Evolutionary conservation across 1,284 basidiomycete species (phyloP).

Genomic region (Sutorius eximius): DNA sequence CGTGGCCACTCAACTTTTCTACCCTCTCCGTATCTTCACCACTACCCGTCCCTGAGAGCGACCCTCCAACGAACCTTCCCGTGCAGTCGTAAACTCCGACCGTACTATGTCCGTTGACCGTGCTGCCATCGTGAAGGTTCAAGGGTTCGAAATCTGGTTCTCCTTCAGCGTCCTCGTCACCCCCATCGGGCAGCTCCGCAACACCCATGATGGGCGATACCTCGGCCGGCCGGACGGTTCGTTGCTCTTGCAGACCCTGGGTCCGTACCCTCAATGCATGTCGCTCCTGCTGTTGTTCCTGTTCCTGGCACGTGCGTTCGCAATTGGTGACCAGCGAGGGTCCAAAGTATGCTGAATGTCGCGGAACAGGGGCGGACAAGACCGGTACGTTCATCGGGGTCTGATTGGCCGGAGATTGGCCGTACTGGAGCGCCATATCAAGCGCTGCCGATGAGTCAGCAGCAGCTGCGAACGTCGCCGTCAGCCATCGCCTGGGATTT

Average conservation of each 20-base stretch:
- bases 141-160: constrained; percentile 34
- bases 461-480: constrained; percentile 19
- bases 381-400: constrained; percentile 25
- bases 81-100: constrained; percentile 29
- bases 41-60: constrained; percentile 23
- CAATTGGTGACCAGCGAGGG: constrained; percentile 32
- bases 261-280: constrained; percentile 34
- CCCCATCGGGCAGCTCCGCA: constrained; percentile 30
- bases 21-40: constrained; percentile 32
- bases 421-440: constrained; percentile 31
- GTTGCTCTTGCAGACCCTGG: constrained; percentile 35
- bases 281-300: constrained; percentile 37
- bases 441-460: constrained; percentile 22
- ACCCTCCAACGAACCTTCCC: constrained; percentile 20
- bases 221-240: constrained; percentile 35
- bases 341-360: constrained; percentile 35
- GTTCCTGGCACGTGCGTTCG: constrained; percentile 41
- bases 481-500: constrained; percentile 4
- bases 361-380: constrained; percentile 35
- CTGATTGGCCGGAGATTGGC: constrained; percentile 20
- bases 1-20: constrained; percentile 23
- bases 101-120: constrained; percentile 32
- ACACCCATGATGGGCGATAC: constrained; percentile 35
- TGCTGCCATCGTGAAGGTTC: constrained; percentile 21
- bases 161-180: constrained; percentile 37